These are phyloP conservation scores for Mycena polygramma DNA, from an alignment of 768 basidiomycete genomes.

Conservation along the genomic window DNA sequence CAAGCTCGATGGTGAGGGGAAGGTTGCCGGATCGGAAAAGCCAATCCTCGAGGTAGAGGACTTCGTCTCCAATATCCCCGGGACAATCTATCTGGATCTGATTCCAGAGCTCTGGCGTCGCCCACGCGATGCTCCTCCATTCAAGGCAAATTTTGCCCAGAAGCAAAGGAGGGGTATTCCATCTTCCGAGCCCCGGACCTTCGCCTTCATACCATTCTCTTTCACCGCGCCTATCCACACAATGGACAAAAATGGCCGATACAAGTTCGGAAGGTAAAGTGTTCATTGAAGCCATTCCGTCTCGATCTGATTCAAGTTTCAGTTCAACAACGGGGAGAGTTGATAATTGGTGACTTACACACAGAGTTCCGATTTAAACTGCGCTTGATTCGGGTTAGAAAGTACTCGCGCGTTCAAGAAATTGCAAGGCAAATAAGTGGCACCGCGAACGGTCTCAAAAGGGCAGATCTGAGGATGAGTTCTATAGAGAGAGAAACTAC, in stretches of 20 bases:
- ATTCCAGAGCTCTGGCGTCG: conserved; percentile 19
- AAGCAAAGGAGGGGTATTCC: not conserved
- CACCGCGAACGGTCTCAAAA: no score
- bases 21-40: conserved; percentile 9
- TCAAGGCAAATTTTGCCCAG: conserved; percentile 15
- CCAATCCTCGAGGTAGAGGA: conserved; percentile 15
- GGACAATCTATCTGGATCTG: not conserved
- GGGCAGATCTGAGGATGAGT: no score
- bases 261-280: conserved; percentile 17
- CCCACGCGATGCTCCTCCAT: conserved; percentile 9
- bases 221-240: not conserved
- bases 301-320: no score
- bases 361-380: no score
- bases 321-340: no score
- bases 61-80: not conserved
- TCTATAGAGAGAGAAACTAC: no score
- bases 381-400: no score
- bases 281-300: not conserved
- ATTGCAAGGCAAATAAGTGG: no score
- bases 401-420: no score
- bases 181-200: not conserved
- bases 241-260: conserved; percentile 10
- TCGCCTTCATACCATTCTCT: not conserved
- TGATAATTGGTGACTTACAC: no score
- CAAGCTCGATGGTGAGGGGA: conserved; percentile 9